phyloP scores from a whole-genome alignment of 148 eudicot species.

The Camellia japonica region DNA sequence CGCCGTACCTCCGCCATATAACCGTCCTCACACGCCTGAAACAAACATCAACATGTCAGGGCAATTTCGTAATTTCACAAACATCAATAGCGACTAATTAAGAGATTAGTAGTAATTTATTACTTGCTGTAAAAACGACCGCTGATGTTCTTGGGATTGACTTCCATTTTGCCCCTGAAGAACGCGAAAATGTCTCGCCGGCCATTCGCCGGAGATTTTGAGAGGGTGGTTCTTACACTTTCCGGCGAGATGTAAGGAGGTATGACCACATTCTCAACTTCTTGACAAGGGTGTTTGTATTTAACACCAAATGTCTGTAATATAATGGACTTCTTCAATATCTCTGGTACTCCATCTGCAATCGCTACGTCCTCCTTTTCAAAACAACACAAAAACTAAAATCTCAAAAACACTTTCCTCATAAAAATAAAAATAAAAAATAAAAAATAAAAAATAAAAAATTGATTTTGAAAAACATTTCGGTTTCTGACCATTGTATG shows the following conservation, averaged over 20 bases:
- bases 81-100: not conserved
- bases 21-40: conserved; percentile 69
- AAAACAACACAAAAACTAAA: conserved; percentile 3
- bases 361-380: conserved; percentile 71
- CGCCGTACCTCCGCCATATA: conserved; percentile 54
- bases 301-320: conserved; percentile 82
- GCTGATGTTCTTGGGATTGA: conserved; percentile 87
- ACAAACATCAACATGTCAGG: not conserved
- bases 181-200: conserved; percentile 77
- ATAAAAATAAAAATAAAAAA: not conserved
- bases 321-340: conserved; percentile 53
- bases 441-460: not conserved
- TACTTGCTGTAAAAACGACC: conserved; percentile 95
- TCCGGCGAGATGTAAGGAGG: conserved; percentile 75
- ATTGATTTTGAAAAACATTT: not conserved
- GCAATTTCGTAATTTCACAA: not conserved
- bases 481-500: conserved; percentile 62
- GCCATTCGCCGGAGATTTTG: conserved; percentile 47
- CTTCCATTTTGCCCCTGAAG: conserved; percentile 91
- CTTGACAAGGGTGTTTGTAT: conserved; percentile 74
- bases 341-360: conserved; percentile 65
- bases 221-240: conserved; percentile 43
- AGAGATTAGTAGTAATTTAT: not conserved
- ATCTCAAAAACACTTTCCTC: not conserved
- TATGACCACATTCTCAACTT: conserved; percentile 59